Evolutionary conservation across 257 asterid genomes (phyloP).

Genomic region (Paraleonurus japonicus): DNA sequence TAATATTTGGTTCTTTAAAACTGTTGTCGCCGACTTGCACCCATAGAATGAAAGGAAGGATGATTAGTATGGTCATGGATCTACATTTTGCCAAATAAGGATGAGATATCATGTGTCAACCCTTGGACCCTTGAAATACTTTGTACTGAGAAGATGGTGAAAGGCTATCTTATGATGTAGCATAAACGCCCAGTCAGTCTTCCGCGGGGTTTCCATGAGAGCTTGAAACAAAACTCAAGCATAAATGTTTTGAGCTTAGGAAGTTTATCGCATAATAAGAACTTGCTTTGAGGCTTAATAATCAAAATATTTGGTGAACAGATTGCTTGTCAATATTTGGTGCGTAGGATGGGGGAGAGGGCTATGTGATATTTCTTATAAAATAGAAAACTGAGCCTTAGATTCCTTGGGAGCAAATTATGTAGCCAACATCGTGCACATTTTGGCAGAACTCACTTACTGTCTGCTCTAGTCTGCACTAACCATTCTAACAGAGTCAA

Average conservation of each 20-base stretch:
- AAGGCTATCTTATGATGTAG: neutral
- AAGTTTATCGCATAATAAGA: neutral
- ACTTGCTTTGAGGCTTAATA: neutral
- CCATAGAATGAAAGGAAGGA: neutral
- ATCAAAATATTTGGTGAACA: neutral
- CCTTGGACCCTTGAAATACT: slow-evolving; percentile 15
- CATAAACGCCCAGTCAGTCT: neutral
- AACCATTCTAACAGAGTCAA: neutral
- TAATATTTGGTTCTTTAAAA: slow-evolving; percentile 7
- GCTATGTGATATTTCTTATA: too few relatives aligned
- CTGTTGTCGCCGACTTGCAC: neutral
- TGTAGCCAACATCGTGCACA: neutral
- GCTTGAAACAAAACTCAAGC: neutral
- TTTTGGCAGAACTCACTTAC: neutral
- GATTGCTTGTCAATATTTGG: too few relatives aligned
- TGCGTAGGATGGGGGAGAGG: too few relatives aligned
- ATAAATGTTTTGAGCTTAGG: neutral
- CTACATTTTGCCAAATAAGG: neutral
- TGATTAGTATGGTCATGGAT: slow-evolving; percentile 7
- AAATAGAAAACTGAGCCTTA: too few relatives aligned
- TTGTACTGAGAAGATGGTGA: slow-evolving; percentile 4
- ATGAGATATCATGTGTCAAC: slow-evolving; percentile 3
- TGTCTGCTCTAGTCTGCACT: neutral
- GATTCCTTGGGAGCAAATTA: too few relatives aligned
- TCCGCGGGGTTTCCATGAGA: neutral